phyloP scores from a whole-genome alignment of 2,329 filamentous ascomycete species.

The Pleurostoma richardsiae region DNA sequence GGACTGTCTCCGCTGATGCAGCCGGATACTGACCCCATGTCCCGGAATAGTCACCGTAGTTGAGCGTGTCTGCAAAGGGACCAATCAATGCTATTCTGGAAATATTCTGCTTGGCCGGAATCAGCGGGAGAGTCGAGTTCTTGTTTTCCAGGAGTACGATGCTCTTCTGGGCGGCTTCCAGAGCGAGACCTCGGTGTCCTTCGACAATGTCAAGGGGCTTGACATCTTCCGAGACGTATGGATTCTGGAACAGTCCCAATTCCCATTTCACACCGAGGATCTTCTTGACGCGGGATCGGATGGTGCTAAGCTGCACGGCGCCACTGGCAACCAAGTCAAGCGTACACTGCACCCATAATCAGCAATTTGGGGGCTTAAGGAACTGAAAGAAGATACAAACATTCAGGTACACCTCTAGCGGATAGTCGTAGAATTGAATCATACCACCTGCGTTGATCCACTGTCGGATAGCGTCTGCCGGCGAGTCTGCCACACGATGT shows the following conservation, averaged over 20 bases:
- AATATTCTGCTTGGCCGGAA: slow-evolving; percentile 17
- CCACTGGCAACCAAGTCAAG: slow-evolving; percentile 26
- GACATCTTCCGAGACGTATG: slow-evolving; percentile 25
- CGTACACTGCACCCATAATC: slow-evolving; percentile 14
- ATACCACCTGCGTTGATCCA: slow-evolving; percentile 40
- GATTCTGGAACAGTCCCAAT: slow-evolving; percentile 31
- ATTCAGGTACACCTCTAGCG: slow-evolving; percentile 29
- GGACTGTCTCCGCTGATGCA: slow-evolving; percentile 28
- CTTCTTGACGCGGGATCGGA: slow-evolving; percentile 28
- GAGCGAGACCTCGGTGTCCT: slow-evolving; percentile 25
- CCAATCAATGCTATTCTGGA: slow-evolving; percentile 32
- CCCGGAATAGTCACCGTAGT: slow-evolving; percentile 38
- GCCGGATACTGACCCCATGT: slow-evolving; percentile 33
- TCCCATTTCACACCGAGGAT: slow-evolving; percentile 37
- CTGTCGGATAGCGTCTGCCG: slow-evolving; percentile 31
- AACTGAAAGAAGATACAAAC: slow-evolving; percentile 5
- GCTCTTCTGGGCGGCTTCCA: slow-evolving; percentile 36
- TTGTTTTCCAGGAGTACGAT: slow-evolving; percentile 36
- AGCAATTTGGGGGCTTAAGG: neutral
- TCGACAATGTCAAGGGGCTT: slow-evolving; percentile 28
- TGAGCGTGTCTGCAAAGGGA: slow-evolving; percentile 32
- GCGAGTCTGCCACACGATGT: slow-evolving; percentile 29
- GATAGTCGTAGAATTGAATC: slow-evolving; percentile 39
- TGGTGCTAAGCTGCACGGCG: slow-evolving; percentile 24
- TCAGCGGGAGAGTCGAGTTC: slow-evolving; percentile 30